Base-by-base conservation (phyloP, 208 protist species). In the Leishmania guyanensis region DNA sequence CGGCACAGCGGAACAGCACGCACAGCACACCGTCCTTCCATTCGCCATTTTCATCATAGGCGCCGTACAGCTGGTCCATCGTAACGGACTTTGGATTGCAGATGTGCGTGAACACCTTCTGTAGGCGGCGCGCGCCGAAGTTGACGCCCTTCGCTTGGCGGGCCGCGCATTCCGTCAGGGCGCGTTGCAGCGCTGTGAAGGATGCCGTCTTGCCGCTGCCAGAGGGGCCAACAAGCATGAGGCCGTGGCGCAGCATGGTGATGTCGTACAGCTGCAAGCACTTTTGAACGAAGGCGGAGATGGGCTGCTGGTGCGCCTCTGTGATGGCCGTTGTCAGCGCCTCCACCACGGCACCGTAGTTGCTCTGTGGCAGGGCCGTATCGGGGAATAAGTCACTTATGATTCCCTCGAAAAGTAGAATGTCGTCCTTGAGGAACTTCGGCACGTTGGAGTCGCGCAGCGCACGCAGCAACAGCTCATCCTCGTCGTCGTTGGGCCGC, bases 361-460 rank as follows among this genome's bases (percentile, higher is more conserved):
- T 96, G 36, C 95, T 95, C 71, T 86, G 84, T 8, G 95, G 94
- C 5, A 99, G 87, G 68, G 94, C 86, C 10, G 96, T 97, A 68
- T 96, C 98, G n/a, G 99, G 99, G 90, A 99, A 99, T 17, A 99
- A 85, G 88, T 99, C 99, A 46, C 94, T 98, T 53, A 99, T 99
- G 84, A 99, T 99, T 75, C 98, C 98, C 82, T 98, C 96, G 87
- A 99, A 99, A 17, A 99, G 90, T 0, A 98, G 75, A 79, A 98
- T 97, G 77, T 98, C 97, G 77, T 97, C 95, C 77, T 95, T 92
- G 1, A 99, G 89, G 86, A 99, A 99, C 89, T 99, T 99, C 73
- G 99, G 99, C 77, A 99, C 92, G 90, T 99, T 99, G 33, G 96
- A 99, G 92, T 99, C 99, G 54, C 96, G 91, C 62, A 99, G 88